Evolutionary conservation across 192 early-diverging fungal genomes (phyloP), one percentile per base, ranked within the genome.

Genomic region (Phycomyces blakesleeanus): DNA sequence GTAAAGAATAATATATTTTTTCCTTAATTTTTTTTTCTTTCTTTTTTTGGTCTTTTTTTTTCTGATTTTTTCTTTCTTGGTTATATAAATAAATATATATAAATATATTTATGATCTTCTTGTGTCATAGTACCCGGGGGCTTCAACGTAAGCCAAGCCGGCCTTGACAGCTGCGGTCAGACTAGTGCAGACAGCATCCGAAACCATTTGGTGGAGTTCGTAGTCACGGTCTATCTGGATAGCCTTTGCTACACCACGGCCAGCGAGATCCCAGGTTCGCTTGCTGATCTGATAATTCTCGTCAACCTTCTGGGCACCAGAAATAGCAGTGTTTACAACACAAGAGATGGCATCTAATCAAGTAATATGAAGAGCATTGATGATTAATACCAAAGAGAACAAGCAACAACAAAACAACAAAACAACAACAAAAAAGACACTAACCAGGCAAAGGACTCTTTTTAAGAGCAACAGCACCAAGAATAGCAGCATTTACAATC

Each of bases 151-250:
- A 3, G 81, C 81, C 18, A 82, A 70, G 9, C 78, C 76, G 8
- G 81, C 81, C 51, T 78, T 82, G 60, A 82, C 74, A 27, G 76
- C 56, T 16, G 78, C 78, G 4, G 81, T 76, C 14, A 77, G 40
- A 0, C 76, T 70, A 0, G 74, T 77, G 39, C 76, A 82, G 24
- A 79, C 42, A 26, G 67, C 71, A 47, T 80, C 76, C 2, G 76
- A 73, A 11, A 82, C 73, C 44, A 67, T 74, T 66, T 78, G 76
- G 39, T 82, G 81, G 29, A 82, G 65, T 2, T 75, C 76, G 66
- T 79, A 82, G 37, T 82, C 76, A 44, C 74, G 76, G 60, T 82
- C 81, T 15, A 82, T 58, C 41, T 82, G 71, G 47, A 82, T 64
- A 14, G 76, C 78, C 49, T 74, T 69, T 51, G 72, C 68, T 3